These are phyloP conservation scores for Vitis riparia DNA, from an alignment of 164 flowering plant species.

Conservation along the genomic window DNA sequence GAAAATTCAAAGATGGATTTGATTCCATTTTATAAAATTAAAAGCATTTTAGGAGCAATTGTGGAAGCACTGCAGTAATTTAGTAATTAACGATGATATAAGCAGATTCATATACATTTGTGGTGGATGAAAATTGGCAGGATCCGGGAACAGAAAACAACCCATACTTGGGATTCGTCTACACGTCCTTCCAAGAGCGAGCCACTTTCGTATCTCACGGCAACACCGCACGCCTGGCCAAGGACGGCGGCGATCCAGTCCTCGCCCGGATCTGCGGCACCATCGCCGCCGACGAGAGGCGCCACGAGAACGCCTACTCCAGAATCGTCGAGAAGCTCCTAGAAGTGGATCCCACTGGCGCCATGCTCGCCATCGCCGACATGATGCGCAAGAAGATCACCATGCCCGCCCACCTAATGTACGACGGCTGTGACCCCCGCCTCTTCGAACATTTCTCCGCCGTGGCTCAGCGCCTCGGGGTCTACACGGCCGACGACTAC, in stretches of 20 bases:
- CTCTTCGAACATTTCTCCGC: slow-evolving; percentile 54
- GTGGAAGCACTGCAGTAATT: background rate
- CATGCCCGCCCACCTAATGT: slow-evolving; percentile 64
- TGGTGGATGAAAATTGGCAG: slow-evolving; percentile 13
- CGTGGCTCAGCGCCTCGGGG: slow-evolving; percentile 53
- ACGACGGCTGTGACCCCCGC: slow-evolving; percentile 45
- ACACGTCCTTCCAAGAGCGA: slow-evolving; percentile 60
- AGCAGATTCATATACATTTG: too few species aligned
- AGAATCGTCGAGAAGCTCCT: slow-evolving; percentile 49
- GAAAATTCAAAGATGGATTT: too few species aligned
- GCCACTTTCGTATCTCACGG: slow-evolving; percentile 60
- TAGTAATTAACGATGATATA: background rate
- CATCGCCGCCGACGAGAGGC: slow-evolving; percentile 54
- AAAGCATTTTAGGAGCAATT: background rate
- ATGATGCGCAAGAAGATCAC: slow-evolving; percentile 54
- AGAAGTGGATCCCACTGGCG: slow-evolving; percentile 46
- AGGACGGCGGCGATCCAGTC: slow-evolving; percentile 42
- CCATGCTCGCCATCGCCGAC: slow-evolving; percentile 42
- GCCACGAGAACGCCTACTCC: slow-evolving; percentile 52
- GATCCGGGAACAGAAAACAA: slow-evolving; percentile 60
- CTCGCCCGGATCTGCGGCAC: slow-evolving; percentile 53
- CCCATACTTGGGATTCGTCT: slow-evolving; percentile 52
- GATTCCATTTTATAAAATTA: too few species aligned
- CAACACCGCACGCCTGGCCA: slow-evolving; percentile 58
- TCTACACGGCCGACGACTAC: slow-evolving; percentile 53